These are phyloP conservation scores for Colletotrichum limetticola DNA, from an alignment of 2,329 filamentous ascomycete species.

Conservation along the genomic window DNA sequence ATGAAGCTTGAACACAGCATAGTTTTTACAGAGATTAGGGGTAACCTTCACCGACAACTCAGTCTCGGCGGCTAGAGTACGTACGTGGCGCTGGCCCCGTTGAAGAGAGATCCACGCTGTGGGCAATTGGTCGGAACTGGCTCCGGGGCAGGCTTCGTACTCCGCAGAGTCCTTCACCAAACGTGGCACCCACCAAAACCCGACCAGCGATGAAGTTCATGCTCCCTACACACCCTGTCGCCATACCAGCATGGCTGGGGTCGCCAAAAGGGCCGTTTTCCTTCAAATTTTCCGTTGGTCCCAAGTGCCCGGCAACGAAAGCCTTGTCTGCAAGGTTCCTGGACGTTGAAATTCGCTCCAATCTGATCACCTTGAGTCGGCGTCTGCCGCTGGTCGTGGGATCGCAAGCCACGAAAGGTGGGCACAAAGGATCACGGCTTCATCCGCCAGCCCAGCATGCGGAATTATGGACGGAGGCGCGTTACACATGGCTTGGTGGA, in stretches of 20 bases:
- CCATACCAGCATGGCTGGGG: slow-evolving; percentile 10
- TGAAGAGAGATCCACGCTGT: slow-evolving; percentile 6
- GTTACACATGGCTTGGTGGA: slow-evolving; percentile 18
- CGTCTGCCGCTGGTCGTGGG: not conserved
- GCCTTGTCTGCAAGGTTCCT: slow-evolving; percentile 12
- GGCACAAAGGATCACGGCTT: slow-evolving; percentile 30
- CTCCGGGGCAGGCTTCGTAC: slow-evolving; percentile 14
- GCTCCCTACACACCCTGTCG: slow-evolving; percentile 12
- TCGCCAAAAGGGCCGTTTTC: slow-evolving; percentile 25
- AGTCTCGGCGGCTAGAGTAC: not conserved
- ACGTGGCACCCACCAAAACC: not conserved
- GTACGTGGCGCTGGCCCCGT: not conserved
- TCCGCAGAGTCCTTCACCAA: slow-evolving; percentile 15
- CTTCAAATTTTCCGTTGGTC: slow-evolving; percentile 14
- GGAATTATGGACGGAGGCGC: slow-evolving; percentile 9
- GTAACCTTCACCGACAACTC: not conserved
- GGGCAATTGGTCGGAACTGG: slow-evolving; percentile 7
- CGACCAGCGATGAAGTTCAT: not conserved
- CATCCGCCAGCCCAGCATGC: slow-evolving; percentile 29
- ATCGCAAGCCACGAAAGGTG: slow-evolving; percentile 10
- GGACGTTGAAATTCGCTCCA: slow-evolving; percentile 1
- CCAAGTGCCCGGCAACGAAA: slow-evolving; percentile 24
- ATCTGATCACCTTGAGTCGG: slow-evolving; percentile 1
- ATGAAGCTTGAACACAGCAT: not conserved
- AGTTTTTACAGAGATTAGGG: not conserved